Percentiles rank a stretch among this genome's conserved stretches.
Conservation (phyloP, 176 grass and related monocot genomes). For the Rhynchospora tenuis region DNA sequence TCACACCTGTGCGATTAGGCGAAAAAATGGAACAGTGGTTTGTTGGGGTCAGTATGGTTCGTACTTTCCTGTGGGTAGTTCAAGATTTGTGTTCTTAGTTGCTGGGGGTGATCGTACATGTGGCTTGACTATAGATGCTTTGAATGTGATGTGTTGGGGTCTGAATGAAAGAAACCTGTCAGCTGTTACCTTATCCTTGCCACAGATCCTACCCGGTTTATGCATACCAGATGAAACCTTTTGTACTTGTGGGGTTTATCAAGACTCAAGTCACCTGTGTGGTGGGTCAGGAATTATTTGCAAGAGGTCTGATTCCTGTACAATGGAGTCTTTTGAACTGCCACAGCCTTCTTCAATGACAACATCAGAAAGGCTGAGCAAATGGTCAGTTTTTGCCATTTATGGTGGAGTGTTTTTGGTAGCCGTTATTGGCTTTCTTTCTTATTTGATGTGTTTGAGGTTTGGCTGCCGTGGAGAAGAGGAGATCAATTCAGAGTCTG, state of each 20-base stretch:
- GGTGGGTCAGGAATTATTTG: slow-evolving; percentile 36
- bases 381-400: slow-evolving; percentile 42
- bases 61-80: slow-evolving; percentile 23
- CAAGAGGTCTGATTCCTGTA: neutral
- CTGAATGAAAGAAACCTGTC: neutral
- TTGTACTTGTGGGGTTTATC: slow-evolving; percentile 53
- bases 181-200: slow-evolving; percentile 10
- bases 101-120: slow-evolving; percentile 62
- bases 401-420: slow-evolving; percentile 16
- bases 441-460: too few relatives aligned
- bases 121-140: slow-evolving; percentile 36
- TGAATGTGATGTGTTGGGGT: slow-evolving; percentile 45
- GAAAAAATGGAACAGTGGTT: slow-evolving; percentile 41
- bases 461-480: neutral
- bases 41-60: slow-evolving; percentile 46
- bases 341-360: neutral
- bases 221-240: slow-evolving; percentile 20
- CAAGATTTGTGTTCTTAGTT: slow-evolving; percentile 44
- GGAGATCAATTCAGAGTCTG: too few relatives aligned
- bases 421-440: too few relatives aligned
- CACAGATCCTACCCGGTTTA: slow-evolving; percentile 36
- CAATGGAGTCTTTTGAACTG: neutral
- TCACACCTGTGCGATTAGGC: slow-evolving; percentile 51
- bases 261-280: slow-evolving; percentile 52
- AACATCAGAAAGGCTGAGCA: neutral